Evolutionary conservation across 768 basidiomycete genomes (phyloP).

Genomic region (Rhodocollybia butyracea): DNA sequence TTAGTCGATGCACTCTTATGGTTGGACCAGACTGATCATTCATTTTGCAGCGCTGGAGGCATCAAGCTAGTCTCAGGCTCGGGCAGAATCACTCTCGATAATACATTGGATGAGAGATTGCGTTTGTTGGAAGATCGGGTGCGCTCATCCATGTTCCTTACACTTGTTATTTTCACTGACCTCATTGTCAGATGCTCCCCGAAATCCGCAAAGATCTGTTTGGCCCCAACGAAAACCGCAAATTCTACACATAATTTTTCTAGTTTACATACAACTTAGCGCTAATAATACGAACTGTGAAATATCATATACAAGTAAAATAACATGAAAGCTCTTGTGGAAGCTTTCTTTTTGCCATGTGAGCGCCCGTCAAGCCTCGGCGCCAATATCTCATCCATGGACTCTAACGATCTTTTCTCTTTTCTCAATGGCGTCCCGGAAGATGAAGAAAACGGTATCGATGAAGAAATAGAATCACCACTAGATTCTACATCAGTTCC

Average conservation of each 20-base stretch:
- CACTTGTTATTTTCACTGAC: background rate
- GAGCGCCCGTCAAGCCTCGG: too few species aligned
- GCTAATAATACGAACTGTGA: too few species aligned
- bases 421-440: constrained; percentile 52
- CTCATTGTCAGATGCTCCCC: constrained; percentile 78
- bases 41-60: constrained; percentile 77
- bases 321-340: too few species aligned
- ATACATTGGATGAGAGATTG: constrained; percentile 91
- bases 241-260: constrained; percentile 84
- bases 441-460: constrained; percentile 32
- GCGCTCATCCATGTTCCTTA: constrained; percentile 20
- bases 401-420: constrained; percentile 60
- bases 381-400: too few species aligned
- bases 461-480: constrained; percentile 23
- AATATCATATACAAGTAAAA: too few species aligned
- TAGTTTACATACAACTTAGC: too few species aligned
- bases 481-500: constrained; percentile 7
- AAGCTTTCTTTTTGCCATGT: too few species aligned
- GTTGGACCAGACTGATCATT: too few species aligned
- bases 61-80: constrained; percentile 70
- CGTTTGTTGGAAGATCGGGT: constrained; percentile 88
- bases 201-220: constrained; percentile 90
- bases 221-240: constrained; percentile 87
- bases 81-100: constrained; percentile 85
- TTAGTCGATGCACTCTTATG: constrained; percentile 29